Evolutionary conservation across 2,329 filamentous ascomycete species (phyloP), one percentile per base, ranked within the genome.

Genomic region (Macrophomina phaseolina): DNA sequence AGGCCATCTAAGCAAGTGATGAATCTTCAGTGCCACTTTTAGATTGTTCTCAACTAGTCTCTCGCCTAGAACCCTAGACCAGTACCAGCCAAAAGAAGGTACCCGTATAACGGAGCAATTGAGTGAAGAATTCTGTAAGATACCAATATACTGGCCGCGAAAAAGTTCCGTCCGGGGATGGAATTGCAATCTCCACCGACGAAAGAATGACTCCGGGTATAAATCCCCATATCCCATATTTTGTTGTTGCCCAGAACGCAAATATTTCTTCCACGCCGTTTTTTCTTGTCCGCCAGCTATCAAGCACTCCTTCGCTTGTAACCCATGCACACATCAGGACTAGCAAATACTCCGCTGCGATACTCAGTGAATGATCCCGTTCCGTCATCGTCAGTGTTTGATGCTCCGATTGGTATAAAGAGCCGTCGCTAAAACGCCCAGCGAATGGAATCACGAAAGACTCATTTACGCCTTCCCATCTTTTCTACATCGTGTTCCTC

Each of bases 401-500:
- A 49, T 23, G 58, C 42, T 49, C 45, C 12, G 4, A 38, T 11
- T 40, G 8, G 40, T 61, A 38, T 36, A 32, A 38, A 62, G n/a
- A 23, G 45, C 34, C n/a, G n/a, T 38, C 45, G 32, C 11, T 23
- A 38, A 49, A 61, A 48, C 28, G 40, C 40, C 56, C 16, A 46
- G 30, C 28, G 56, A 48, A 46, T 32, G 40, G 42, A 48, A 48
- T 14, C 16, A 46, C 12, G 36, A 46, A 32, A 36, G 9, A 30
- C n/a, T 45, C 40, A 12, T 8, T 6, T 48, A 51, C n/a, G 32
- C 32, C 45, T 23, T 40, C 40, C 52, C n/a, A 2, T n/a, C 32
- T 5, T 38, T 28, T 62, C 58, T 62, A 64, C 63, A 42, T 67
- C 62, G 51, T 34, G 36, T 49, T 67, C 8, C 61, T 23, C n/a